These are phyloP conservation scores for Asterionellopsis glacialis DNA, from an alignment of 108 stramenopile species.

Conservation along the genomic window DNA sequence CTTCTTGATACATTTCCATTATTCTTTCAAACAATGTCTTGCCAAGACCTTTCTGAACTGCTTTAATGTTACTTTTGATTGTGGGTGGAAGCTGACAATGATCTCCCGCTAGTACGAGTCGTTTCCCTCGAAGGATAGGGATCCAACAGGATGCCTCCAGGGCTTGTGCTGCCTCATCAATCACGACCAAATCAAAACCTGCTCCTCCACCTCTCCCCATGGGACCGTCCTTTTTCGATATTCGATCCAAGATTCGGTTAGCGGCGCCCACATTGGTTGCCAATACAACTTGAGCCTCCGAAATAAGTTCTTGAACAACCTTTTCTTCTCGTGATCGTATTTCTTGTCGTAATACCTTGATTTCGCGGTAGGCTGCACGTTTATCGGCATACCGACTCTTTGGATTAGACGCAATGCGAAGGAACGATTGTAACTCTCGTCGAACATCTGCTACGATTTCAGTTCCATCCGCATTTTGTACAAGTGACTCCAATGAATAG, in stretches of 20 bases:
- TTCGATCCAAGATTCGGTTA: conserved; percentile 37
- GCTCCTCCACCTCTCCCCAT: neutral
- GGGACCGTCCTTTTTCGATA: conserved; percentile 27
- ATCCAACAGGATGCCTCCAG: conserved; percentile 96
- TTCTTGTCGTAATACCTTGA: conserved; percentile 81
- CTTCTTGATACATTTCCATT: conserved; percentile 60
- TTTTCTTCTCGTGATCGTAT: conserved; percentile 83
- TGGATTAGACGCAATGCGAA: conserved; percentile 44
- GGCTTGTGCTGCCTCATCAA: conserved; percentile 98
- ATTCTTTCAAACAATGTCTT: conserved; percentile 94
- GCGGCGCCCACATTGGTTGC: conserved; percentile 89
- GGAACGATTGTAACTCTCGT: conserved; percentile 62
- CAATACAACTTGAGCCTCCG: conserved; percentile 76
- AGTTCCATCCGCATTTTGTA: conserved; percentile 89
- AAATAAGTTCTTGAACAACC: conserved; percentile 78
- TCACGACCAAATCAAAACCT: conserved; percentile 95
- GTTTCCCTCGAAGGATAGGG: conserved; percentile 73
- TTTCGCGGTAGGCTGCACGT: conserved; percentile 61
- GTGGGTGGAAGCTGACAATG: conserved; percentile 98
- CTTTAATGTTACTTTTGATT: conserved; percentile 50
- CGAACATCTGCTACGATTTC: conserved; percentile 92
- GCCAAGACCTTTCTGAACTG: conserved; percentile 63
- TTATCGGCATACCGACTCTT: conserved; percentile 37
- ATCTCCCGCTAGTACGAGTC: conserved; percentile 92
- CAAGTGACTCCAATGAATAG: conserved; percentile 90